Evolutionary conservation across 2,329 filamentous ascomycete genomes (phyloP).

Genomic region (Fusarium tanahbumbuense): DNA sequence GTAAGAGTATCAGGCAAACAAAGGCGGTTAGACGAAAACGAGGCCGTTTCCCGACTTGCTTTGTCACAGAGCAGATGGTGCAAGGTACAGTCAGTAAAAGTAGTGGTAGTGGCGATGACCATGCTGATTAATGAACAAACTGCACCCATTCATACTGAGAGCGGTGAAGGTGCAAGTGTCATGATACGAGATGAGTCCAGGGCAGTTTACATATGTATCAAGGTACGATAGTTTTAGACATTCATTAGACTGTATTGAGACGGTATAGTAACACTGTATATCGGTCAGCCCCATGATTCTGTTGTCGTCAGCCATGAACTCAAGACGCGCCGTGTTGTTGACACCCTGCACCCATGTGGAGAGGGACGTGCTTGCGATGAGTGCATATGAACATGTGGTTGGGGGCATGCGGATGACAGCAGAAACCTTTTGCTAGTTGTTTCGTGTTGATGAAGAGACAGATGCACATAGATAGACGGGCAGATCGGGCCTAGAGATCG

Average conservation of each 20-base stretch:
- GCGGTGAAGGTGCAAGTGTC: not conserved
- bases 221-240: not conserved
- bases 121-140: not conserved
- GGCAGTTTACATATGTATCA: not conserved
- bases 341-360: not conserved
- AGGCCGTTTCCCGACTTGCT: not conserved
- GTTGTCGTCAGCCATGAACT: conserved; percentile 34
- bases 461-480: not conserved
- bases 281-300: not conserved
- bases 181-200: not conserved
- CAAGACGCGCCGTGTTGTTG: conserved; percentile 13
- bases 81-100: not conserved
- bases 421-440: conserved; percentile 21
- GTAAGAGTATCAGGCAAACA: not conserved
- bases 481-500: not conserved
- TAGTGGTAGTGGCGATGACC: not conserved
- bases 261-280: conserved; percentile 12
- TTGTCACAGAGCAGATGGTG: not conserved
- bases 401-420: not conserved
- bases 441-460: conserved; percentile 22
- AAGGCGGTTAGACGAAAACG: not conserved
- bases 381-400: not conserved
- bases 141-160: not conserved
- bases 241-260: conserved; percentile 8
- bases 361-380: not conserved